A percentile compares a stretch with the other conserved stretches of the same genome.
phyloP scores from a whole-genome alignment of 129 eudicot genomes.

The Arctium minus region DNA sequence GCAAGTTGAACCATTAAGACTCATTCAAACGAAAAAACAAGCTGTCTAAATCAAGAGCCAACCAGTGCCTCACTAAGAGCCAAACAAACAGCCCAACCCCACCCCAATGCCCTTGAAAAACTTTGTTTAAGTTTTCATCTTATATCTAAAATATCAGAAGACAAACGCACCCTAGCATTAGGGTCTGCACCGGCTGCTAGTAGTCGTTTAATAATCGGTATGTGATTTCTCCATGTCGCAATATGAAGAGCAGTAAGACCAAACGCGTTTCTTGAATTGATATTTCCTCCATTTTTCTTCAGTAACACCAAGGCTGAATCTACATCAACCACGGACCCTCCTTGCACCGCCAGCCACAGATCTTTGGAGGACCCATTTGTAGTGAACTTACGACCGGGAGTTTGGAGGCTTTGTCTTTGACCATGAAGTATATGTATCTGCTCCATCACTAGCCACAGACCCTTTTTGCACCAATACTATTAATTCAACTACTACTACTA shows the following conservation, averaged over 20 bases:
- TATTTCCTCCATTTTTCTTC: slow-evolving; percentile 84
- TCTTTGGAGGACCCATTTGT: slow-evolving; percentile 55
- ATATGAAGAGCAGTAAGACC: slow-evolving; percentile 93
- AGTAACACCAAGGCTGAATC: slow-evolving; percentile 63
- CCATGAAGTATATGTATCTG: slow-evolving; percentile 38
- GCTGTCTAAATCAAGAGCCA: neutral
- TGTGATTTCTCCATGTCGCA: slow-evolving; percentile 95
- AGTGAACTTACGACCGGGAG: slow-evolving; percentile 40
- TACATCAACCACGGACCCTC: slow-evolving; percentile 74
- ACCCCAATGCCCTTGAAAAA: neutral
- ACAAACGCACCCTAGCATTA: slow-evolving; percentile 79
- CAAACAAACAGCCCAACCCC: neutral
- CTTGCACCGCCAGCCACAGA: slow-evolving; percentile 61
- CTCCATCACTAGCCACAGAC: slow-evolving; percentile 51
- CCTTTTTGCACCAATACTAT: slow-evolving; percentile 12
- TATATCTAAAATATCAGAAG: slow-evolving; percentile 26
- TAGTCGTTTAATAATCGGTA: slow-evolving; percentile 76
- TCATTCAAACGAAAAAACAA: neutral
- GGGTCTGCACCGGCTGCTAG: slow-evolving; percentile 99
- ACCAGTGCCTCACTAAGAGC: neutral
- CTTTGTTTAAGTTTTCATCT: slow-evolving; percentile 1
- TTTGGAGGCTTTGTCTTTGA: slow-evolving; percentile 60
- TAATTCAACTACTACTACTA: slow-evolving; percentile 13
- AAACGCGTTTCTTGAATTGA: slow-evolving; percentile 75
- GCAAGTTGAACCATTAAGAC: neutral